phyloP scores from a whole-genome alignment of 2,329 filamentous ascomycete genomes.

The Botrytis fragariae region DNA sequence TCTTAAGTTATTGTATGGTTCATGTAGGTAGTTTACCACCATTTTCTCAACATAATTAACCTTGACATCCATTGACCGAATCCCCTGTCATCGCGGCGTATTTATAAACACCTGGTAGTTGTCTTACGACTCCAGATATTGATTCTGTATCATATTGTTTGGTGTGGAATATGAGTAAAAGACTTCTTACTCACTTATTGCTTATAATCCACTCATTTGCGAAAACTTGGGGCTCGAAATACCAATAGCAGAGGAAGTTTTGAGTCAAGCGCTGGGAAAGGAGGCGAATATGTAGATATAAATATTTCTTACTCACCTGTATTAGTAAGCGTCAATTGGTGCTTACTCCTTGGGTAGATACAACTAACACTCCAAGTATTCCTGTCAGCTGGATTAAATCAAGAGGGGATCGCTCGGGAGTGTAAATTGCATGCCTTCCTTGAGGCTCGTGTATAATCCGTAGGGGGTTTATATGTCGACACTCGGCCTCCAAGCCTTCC shows the following conservation, averaged over 20 bases:
- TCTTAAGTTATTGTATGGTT: neutral
- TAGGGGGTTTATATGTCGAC: neutral
- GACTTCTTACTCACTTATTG: conserved; percentile 2
- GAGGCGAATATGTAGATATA: neutral
- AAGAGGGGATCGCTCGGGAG: neutral
- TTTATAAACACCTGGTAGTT: too few relatives aligned
- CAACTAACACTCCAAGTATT: neutral
- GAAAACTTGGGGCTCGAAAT: neutral
- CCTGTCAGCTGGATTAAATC: conserved; percentile 6
- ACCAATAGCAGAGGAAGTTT: neutral
- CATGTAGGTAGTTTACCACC: neutral
- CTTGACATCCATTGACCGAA: neutral
- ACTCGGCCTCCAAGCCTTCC: neutral
- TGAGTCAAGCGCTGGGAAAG: neutral
- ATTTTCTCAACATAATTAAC: neutral
- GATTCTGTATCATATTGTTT: neutral
- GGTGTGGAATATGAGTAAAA: neutral
- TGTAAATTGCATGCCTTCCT: neutral
- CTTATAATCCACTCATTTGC: neutral
- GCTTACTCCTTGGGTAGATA: neutral
- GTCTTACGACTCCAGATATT: neutral
- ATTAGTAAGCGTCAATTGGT: neutral
- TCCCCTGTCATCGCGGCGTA: neutral
- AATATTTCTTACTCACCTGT: conserved; percentile 5
- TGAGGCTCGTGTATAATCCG: neutral